These are phyloP conservation scores for Baudoinia panamericana DNA, from an alignment of 495 filamentous ascomycete genomes.

Conservation along the genomic window DNA sequence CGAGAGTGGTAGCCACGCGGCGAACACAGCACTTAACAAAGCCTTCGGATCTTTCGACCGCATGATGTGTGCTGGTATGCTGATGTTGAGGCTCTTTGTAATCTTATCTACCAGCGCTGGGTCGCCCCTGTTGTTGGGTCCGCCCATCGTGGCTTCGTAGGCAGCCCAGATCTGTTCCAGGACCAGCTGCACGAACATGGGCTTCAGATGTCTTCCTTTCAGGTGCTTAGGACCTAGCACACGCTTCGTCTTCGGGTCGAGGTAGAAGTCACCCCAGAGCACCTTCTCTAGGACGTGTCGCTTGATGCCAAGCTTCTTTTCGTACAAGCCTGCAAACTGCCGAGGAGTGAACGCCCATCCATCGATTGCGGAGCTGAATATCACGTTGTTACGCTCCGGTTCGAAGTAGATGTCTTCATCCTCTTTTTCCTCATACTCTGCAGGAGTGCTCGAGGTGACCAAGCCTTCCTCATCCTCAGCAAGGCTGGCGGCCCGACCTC, in stretches of 20 bases:
- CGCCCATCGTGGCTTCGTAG: conserved; percentile 79
- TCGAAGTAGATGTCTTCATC: conserved; percentile 98
- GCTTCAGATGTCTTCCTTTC: conserved; percentile 79
- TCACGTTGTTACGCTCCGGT: conserved; percentile 96
- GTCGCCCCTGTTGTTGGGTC: conserved; percentile 72
- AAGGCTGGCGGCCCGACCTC: conserved; percentile 3
- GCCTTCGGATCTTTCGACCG: conserved; percentile 73
- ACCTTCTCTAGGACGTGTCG: conserved; percentile 83
- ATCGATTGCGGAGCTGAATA: conserved; percentile 93
- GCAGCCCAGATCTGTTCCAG: conserved; percentile 95
- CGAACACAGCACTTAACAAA: conserved; percentile 73
- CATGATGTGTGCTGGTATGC: conserved; percentile 66
- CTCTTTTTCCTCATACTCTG: conserved; percentile 71
- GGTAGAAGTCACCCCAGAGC: conserved; percentile 91
- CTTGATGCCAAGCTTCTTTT: conserved; percentile 95
- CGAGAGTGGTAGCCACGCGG: conserved; percentile 83
- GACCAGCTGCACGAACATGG: conserved; percentile 95
- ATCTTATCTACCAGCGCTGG: conserved; percentile 80
- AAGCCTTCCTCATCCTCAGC: conserved; percentile 35
- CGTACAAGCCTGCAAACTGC: conserved; percentile 87
- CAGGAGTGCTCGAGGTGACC: conserved; percentile 23
- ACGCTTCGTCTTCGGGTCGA: conserved; percentile 94
- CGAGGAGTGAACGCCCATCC: conserved; percentile 96
- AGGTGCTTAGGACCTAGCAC: conserved; percentile 84
- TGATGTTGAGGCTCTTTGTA: conserved; percentile 77